phyloP scores from a whole-genome alignment of 257 asterid species.

The Apocynum venetum region DNA sequence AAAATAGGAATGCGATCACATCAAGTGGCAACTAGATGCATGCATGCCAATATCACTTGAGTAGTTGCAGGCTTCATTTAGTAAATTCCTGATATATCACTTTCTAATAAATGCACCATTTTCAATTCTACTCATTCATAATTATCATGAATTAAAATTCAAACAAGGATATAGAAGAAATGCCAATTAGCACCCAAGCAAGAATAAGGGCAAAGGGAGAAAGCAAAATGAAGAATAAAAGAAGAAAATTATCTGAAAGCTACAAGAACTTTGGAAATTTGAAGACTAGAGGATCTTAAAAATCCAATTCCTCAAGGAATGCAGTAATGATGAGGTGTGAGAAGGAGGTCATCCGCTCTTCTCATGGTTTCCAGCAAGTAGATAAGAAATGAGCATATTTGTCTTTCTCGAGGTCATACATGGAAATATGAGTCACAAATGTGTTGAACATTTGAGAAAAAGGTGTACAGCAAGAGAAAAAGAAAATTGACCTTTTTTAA shows the following conservation, averaged over 20 bases:
- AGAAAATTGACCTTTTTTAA: conserved; percentile 57
- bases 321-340: no score
- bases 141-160: background rate
- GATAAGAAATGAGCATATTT: background rate
- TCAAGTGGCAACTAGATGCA: background rate
- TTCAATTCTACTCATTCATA: background rate
- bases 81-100: background rate
- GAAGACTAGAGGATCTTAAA: background rate
- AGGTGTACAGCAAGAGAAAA: conserved; percentile 19
- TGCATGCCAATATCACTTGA: background rate
- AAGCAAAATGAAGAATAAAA: no score
- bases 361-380: no score
- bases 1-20: background rate
- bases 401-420: background rate
- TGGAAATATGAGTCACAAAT: background rate
- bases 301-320: background rate
- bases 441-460: background rate
- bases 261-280: background rate
- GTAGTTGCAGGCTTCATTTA: background rate
- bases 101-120: background rate
- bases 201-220: background rate
- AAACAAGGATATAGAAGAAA: background rate
- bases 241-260: background rate
- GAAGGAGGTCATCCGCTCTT: no score
- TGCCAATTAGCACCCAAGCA: background rate